phyloP scores from a whole-genome alignment of 768 basidiomycete genomes.

The Phylloporus sp. region DNA sequence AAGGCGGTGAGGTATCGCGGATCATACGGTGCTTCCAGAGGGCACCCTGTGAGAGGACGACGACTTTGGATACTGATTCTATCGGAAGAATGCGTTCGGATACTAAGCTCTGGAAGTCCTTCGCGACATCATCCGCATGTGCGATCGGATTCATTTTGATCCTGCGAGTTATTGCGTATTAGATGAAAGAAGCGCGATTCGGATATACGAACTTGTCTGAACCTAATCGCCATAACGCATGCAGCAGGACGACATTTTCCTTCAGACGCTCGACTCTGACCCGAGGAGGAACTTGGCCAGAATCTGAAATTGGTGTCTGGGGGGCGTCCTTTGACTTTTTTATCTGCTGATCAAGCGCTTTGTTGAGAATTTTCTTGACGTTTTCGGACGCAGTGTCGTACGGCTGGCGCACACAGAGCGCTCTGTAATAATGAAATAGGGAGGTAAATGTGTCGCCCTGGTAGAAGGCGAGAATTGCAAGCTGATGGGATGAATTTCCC shows the following conservation, averaged over 20 bases:
- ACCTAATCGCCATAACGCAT: constrained; percentile 62
- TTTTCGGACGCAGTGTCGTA: constrained; percentile 89
- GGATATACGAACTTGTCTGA: constrained; percentile 49
- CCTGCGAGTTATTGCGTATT: constrained; percentile 8
- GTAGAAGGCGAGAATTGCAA: constrained; percentile 88
- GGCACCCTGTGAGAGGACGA: constrained; percentile 73
- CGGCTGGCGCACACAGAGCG: constrained; percentile 78
- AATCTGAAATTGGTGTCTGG: constrained; percentile 28
- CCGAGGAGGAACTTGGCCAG: constrained; percentile 40
- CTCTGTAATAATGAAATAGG: constrained; percentile 84
- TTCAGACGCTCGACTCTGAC: constrained; percentile 61
- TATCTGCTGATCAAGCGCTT: constrained; percentile 58
- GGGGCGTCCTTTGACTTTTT: constrained; percentile 39
- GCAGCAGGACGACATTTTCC: constrained; percentile 68
- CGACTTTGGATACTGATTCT: constrained; percentile 69
- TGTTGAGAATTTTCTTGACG: constrained; percentile 63
- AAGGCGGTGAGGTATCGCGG: constrained; percentile 40
- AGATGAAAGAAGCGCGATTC: neutral
- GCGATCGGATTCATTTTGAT: constrained; percentile 43
- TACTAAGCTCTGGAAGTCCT: constrained; percentile 57
- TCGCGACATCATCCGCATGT: constrained; percentile 44
- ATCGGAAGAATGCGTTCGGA: constrained; percentile 65
- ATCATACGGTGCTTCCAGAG: constrained; percentile 82
- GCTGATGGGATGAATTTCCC: constrained; percentile 93
- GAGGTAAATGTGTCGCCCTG: constrained; percentile 76